A percentile compares a stretch with the other conserved stretches of the same genome.
Conservation (phyloP, 495 filamentous ascomycete genomes). For the Astrocystis sublimbata region DNA sequence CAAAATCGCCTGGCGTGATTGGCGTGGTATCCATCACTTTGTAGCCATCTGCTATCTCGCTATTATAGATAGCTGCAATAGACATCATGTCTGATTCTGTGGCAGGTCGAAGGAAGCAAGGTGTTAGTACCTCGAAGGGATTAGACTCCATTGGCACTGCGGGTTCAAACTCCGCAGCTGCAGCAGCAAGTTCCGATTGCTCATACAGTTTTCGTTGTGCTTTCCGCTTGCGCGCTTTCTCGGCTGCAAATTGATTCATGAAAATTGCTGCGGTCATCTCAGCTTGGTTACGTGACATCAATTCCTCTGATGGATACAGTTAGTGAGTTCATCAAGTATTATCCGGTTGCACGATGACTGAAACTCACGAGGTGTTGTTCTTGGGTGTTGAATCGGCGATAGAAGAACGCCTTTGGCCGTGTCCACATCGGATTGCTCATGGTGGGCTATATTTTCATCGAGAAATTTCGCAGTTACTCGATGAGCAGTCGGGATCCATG, state of each 20-base stretch:
- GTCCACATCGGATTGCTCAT: slow-evolving; percentile 36
- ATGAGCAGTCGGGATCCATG: slow-evolving; percentile 16
- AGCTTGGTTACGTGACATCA: neutral
- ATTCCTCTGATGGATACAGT: neutral
- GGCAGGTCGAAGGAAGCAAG: slow-evolving; percentile 40
- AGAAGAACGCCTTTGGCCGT: slow-evolving; percentile 32
- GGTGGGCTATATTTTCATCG: slow-evolving; percentile 6
- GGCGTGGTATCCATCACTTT: slow-evolving; percentile 35
- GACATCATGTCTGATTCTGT: slow-evolving; percentile 28
- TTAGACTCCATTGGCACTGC: slow-evolving; percentile 4
- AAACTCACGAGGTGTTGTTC: slow-evolving; percentile 19
- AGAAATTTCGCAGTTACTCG: slow-evolving; percentile 18
- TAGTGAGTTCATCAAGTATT: neutral
- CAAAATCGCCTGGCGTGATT: slow-evolving; percentile 22
- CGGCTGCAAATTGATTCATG: neutral
- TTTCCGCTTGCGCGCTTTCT: neutral
- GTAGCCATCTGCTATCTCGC: slow-evolving; percentile 33
- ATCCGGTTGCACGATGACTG: neutral
- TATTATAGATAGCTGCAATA: slow-evolving; percentile 40
- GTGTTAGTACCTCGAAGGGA: slow-evolving; percentile 26
- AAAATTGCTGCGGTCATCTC: neutral
- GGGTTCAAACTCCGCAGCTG: neutral
- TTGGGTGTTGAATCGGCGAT: slow-evolving; percentile 25
- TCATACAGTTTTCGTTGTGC: neutral
- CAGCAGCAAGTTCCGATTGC: neutral